A percentile compares a stretch with the other conserved stretches of the same genome.
These are phyloP conservation scores for Botrytis elliptica DNA, from an alignment of 2,329 filamentous ascomycete genomes.

Conservation along the genomic window DNA sequence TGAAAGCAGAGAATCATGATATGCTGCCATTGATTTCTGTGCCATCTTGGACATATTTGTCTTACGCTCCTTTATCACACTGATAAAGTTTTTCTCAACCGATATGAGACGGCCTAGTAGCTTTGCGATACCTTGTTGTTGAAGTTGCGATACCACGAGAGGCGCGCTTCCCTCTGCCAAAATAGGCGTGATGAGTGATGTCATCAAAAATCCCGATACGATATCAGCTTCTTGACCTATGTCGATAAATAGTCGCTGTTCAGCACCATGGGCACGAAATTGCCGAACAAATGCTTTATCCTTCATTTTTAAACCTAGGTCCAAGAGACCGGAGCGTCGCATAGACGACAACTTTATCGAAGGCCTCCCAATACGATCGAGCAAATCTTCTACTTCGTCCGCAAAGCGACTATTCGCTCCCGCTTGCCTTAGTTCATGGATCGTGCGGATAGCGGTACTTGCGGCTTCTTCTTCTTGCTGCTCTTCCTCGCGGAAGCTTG, in stretches of 20 bases:
- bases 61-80: slow-evolving; percentile 61
- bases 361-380: slow-evolving; percentile 58
- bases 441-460: slow-evolving; percentile 53
- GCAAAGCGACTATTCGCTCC: slow-evolving; percentile 65
- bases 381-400: slow-evolving; percentile 63
- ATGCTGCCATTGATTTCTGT: slow-evolving; percentile 53
- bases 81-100: slow-evolving; percentile 54
- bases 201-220: slow-evolving; percentile 61
- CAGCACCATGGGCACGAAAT: slow-evolving; percentile 72
- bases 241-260: slow-evolving; percentile 64
- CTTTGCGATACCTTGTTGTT: slow-evolving; percentile 52
- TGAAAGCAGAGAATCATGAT: slow-evolving; percentile 54
- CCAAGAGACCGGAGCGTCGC: slow-evolving; percentile 58
- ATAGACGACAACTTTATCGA: slow-evolving; percentile 48
- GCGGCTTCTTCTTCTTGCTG: slow-evolving; percentile 33
- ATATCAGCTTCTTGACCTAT: slow-evolving; percentile 59
- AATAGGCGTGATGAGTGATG: slow-evolving; percentile 63
- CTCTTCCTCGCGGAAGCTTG: slow-evolving; percentile 36
- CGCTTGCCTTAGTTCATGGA: slow-evolving; percentile 64
- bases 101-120: slow-evolving; percentile 57
- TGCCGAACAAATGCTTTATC: slow-evolving; percentile 64
- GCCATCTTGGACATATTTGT: slow-evolving; percentile 68
- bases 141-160: slow-evolving; percentile 58
- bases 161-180: slow-evolving; percentile 59
- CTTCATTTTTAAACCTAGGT: slow-evolving; percentile 58